phyloP scores from a whole-genome alignment of 257 asterid species.

The Knoxia roxburghii region DNA sequence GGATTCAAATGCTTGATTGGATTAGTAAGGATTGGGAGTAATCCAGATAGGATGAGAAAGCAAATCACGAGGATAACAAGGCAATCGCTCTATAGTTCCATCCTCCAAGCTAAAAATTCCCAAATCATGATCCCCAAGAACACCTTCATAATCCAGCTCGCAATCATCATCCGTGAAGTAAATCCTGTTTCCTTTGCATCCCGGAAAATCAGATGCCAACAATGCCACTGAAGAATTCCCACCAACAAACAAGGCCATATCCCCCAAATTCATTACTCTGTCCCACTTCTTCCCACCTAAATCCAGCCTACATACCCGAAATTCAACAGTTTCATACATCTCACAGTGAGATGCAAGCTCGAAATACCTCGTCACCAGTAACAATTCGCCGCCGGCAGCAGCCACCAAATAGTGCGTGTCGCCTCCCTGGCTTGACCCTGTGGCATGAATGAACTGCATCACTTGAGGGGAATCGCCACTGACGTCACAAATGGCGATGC shows the following conservation, averaged over 20 bases:
- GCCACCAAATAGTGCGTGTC: constrained; percentile 74
- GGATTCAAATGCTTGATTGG: constrained; percentile 13
- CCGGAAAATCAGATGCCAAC: constrained; percentile 48
- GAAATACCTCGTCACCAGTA: constrained; percentile 50
- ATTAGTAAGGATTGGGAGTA: constrained; percentile 44
- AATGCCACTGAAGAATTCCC: constrained; percentile 60
- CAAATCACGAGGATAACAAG: constrained; percentile 47
- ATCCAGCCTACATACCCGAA: constrained; percentile 46
- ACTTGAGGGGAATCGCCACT: constrained; percentile 24
- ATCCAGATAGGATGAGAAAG: constrained; percentile 66
- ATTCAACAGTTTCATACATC: constrained; percentile 48
- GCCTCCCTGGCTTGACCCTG: constrained; percentile 28
- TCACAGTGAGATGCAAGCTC: constrained; percentile 37
- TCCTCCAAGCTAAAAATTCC: constrained; percentile 61
- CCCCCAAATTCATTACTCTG: constrained; percentile 40
- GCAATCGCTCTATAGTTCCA: constrained; percentile 41
- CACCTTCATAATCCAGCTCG: constrained; percentile 40
- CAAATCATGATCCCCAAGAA: constrained; percentile 53
- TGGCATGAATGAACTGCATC: constrained; percentile 28
- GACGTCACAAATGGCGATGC: constrained; percentile 53
- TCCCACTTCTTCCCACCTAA: constrained; percentile 45
- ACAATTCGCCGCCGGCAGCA: constrained; percentile 52
- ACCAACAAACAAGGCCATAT: constrained; percentile 59
- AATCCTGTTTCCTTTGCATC: constrained; percentile 58
- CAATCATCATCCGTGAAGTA: constrained; percentile 72